A percentile compares a stretch with the other conserved stretches of the same genome.
These are phyloP conservation scores for Acorus gramineus DNA, from an alignment of 106 monocot genomes.

Conservation along the genomic window DNA sequence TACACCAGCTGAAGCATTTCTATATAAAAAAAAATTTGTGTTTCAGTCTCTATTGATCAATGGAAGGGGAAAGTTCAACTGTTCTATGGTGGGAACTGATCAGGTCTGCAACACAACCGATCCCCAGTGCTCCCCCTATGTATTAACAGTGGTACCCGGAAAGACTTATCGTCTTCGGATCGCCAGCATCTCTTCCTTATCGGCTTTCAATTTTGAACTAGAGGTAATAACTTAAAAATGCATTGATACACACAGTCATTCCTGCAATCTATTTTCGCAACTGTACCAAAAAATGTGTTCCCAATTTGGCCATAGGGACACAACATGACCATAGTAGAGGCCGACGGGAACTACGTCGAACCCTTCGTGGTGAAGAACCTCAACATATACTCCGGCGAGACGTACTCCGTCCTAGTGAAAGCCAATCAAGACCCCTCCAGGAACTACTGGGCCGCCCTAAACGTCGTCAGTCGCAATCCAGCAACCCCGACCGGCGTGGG, in stretches of 20 bases:
- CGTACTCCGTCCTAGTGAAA: constrained; percentile 67
- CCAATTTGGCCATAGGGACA: constrained; percentile 38
- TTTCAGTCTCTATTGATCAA: constrained; percentile 50
- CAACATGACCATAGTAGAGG: constrained; percentile 70
- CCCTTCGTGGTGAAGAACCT: constrained; percentile 64
- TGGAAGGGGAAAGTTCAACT: constrained; percentile 43
- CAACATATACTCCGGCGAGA: constrained; percentile 87
- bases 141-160: constrained; percentile 43
- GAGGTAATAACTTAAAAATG: constrained; percentile 27
- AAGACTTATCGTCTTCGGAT: constrained; percentile 69
- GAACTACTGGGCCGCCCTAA: constrained; percentile 72
- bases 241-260: too few species aligned
- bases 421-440: constrained; percentile 54
- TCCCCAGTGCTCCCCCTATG: constrained; percentile 46
- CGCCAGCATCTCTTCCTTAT: constrained; percentile 59
- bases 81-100: constrained; percentile 6
- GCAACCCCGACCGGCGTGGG: constrained; percentile 44
- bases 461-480: constrained; percentile 56
- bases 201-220: constrained; percentile 68
- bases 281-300: background rate
- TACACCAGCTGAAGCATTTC: too few species aligned
- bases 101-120: constrained; percentile 27
- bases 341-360: constrained; percentile 67
- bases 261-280: too few species aligned
- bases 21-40: background rate